Conservation (phyloP, 768 basidiomycete species). For the Mycena albidolilacea region DNA sequence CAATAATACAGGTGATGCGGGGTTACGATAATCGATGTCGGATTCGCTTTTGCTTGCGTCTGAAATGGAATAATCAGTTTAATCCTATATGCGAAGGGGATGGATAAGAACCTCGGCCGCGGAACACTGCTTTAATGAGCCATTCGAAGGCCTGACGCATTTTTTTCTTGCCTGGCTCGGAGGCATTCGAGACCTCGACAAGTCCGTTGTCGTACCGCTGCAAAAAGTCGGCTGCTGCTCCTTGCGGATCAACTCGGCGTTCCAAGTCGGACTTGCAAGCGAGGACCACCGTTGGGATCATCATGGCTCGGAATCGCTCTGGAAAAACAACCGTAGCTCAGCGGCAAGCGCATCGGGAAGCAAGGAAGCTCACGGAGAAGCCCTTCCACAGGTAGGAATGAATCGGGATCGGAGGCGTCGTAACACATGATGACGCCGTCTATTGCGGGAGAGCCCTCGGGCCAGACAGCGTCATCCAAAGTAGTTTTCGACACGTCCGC, state of each 20-base stretch:
- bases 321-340: conserved; percentile 31
- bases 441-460: conserved; percentile 69
- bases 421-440: conserved; percentile 92
- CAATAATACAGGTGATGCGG: conserved; percentile 78
- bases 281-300: conserved; percentile 79
- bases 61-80: conserved; percentile 37
- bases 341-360: conserved; percentile 19
- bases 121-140: conserved; percentile 76
- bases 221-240: conserved; percentile 62
- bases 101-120: conserved; percentile 59
- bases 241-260: conserved; percentile 69
- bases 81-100: background rate
- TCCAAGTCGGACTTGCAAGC: conserved; percentile 90
- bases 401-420: conserved; percentile 74
- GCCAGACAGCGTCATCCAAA: conserved; percentile 56
- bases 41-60: conserved; percentile 48
- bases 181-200: conserved; percentile 76
- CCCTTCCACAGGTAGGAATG: conserved; percentile 76
- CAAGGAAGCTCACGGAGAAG: conserved; percentile 74
- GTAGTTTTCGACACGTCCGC: conserved; percentile 59
- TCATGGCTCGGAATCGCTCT: conserved; percentile 74
- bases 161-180: conserved; percentile 75
- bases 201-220: conserved; percentile 81
- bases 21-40: conserved; percentile 71
- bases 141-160: conserved; percentile 83